These are phyloP conservation scores for Marsdenia floribunda DNA, from an alignment of 257 asterid genomes.

Conservation along the genomic window DNA sequence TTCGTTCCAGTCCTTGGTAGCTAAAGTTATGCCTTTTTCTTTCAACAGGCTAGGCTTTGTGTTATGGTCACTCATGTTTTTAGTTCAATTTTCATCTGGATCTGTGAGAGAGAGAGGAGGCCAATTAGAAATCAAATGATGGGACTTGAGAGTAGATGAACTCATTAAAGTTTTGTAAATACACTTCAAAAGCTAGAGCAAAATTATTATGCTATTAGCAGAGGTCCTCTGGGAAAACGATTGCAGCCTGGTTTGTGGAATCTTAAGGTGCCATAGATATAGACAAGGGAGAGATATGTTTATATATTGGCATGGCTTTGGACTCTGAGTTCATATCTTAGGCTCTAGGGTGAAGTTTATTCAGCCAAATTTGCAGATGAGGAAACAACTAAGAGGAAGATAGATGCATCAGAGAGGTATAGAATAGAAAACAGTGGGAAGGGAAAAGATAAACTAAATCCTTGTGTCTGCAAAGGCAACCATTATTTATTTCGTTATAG, in stretches of 20 bases:
- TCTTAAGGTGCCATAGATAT: background rate
- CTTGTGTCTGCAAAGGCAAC: background rate
- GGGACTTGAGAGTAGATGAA: background rate
- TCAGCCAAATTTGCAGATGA: background rate
- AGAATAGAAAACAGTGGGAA: background rate
- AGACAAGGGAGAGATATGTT: too few relatives aligned
- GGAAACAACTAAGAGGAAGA: background rate
- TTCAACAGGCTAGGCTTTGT: background rate
- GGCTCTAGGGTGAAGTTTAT: too few relatives aligned
- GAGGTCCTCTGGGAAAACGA: background rate
- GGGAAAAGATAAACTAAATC: background rate
- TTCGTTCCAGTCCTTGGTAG: background rate
- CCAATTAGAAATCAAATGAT: background rate
- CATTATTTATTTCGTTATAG: background rate
- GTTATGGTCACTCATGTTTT: background rate
- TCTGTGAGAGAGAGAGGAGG: slow-evolving; percentile 5
- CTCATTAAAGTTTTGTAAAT: background rate
- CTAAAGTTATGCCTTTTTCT: background rate
- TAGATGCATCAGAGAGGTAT: background rate
- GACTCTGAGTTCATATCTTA: background rate
- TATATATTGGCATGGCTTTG: background rate
- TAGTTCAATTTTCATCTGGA: background rate
- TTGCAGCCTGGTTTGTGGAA: background rate
- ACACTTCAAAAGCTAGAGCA: background rate
- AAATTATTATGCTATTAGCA: background rate